Percentiles rank a stretch among this genome's conserved stretches.
phyloP scores from a whole-genome alignment of 768 basidiomycete species.

The Lactarius trivialis region DNA sequence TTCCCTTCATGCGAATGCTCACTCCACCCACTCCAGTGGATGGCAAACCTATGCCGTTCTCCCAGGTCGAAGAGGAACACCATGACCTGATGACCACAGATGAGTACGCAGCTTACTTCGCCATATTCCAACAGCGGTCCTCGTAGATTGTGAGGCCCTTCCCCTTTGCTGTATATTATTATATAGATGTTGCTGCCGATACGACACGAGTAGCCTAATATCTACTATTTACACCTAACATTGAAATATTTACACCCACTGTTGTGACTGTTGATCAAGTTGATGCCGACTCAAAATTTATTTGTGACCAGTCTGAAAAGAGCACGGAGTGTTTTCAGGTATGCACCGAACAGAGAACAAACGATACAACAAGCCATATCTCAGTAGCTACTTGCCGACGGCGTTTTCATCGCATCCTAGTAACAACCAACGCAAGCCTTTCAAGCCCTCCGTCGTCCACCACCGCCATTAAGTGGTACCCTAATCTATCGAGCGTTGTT shows the following conservation, averaged over 20 bases:
- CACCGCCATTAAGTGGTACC: neutral
- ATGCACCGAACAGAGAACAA: slow-evolving; percentile 9
- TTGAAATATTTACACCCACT: neutral
- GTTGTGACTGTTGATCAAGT: neutral
- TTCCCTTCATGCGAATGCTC: neutral
- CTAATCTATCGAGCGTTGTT: neutral
- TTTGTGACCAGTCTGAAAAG: neutral
- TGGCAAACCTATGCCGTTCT: slow-evolving; percentile 65
- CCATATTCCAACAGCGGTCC: slow-evolving; percentile 49
- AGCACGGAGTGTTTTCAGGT: neutral
- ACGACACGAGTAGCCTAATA: neutral
- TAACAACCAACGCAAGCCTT: slow-evolving; percentile 12
- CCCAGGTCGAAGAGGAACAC: slow-evolving; percentile 84
- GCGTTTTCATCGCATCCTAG: slow-evolving; percentile 1
- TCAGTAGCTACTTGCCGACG: slow-evolving; percentile 1
- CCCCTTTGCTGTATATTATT: neutral
- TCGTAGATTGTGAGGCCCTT: neutral
- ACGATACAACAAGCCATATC: slow-evolving; percentile 15
- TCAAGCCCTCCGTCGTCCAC: neutral
- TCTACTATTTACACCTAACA: slow-evolving; percentile 1
- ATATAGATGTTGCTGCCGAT: neutral
- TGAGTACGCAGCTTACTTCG: slow-evolving; percentile 80
- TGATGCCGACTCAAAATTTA: neutral
- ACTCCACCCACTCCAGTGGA: slow-evolving; percentile 50
- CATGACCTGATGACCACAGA: slow-evolving; percentile 91